Evolutionary conservation across 805 yeast species (phyloP), one percentile per base, ranked within the genome.

Genomic region (Barnettozyma vustinii): DNA sequence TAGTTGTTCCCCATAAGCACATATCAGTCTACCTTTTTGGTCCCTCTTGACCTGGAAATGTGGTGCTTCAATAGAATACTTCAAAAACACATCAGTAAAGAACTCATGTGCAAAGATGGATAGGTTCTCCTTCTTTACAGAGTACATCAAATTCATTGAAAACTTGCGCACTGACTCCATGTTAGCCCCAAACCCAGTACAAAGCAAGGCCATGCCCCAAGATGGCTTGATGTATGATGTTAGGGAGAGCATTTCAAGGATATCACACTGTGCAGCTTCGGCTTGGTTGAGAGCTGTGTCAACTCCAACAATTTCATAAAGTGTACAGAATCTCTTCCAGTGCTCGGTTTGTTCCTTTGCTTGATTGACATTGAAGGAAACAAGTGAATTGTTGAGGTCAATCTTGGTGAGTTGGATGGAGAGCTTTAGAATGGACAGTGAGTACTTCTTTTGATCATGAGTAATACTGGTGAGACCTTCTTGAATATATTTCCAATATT

Each of bases 211-310:
- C 50, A 86, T 69, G 0, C 87, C 84, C 91, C 96, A 89, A 0
- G 83, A 72, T 1, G 83, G 73, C 33, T 83, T 81, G 45, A 89
- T 75, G 21, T 67, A 55, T 0, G 87, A 77, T 1, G 63, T 52
- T 3, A 77, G 73, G 0, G 72, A 60, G 21, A 87, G 70, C 13
- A 87, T 62, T 1, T 67, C 67, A 1, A 79, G 61, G 40, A 90
- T 77, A 56, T 87, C 96, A 8, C 67, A 67, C 1, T 76, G 65
- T 0, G 94, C 92, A 12, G 88, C 96, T 56, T 83, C 82, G 0
- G 91, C 81, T 64, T 91, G 97, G 57, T 91, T 90, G 57, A 87
- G 67, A 0, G 96, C 86, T 0, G 96, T 81, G 62, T 90, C 97
- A 37, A 90, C 75, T 1, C 89, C 94, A 25, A 87, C 67, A 42